phyloP scores from a whole-genome alignment of 768 basidiomycete species.

The Rhodocollybia butyracea region DNA sequence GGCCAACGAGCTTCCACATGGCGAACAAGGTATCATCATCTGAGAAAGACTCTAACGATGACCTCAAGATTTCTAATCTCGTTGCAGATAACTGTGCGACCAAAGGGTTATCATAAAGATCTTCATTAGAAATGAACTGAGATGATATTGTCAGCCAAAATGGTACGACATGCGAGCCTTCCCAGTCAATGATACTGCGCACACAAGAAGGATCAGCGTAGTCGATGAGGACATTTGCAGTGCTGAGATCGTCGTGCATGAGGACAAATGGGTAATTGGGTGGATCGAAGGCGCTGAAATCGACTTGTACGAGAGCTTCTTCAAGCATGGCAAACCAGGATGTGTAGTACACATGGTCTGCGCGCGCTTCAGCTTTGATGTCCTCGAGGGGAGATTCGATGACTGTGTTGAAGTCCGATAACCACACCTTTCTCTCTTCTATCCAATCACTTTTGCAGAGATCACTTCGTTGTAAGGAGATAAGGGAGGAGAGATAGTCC shows the following conservation, averaged over 20 bases:
- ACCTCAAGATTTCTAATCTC: too few species aligned
- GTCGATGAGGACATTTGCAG: not conserved
- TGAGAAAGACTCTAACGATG: too few species aligned
- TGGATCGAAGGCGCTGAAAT: not conserved
- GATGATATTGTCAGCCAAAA: too few species aligned
- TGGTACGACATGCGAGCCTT: not conserved
- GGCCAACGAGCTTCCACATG: too few species aligned
- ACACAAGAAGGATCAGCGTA: not conserved
- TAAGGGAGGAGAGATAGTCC: not conserved
- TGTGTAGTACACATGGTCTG: not conserved
- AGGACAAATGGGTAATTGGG: not conserved
- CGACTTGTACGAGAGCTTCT: not conserved
- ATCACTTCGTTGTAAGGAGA: not conserved
- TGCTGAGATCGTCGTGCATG: not conserved
- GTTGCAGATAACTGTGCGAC: too few species aligned
- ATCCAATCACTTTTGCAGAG: not conserved
- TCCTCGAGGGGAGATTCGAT: not conserved
- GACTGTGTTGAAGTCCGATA: not conserved
- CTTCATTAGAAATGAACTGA: too few species aligned
- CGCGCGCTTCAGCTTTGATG: not conserved
- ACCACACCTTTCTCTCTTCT: not conserved
- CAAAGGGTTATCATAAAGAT: too few species aligned
- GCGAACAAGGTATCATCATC: too few species aligned
- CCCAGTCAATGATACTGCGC: not conserved
- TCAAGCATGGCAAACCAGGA: not conserved